phyloP scores from a whole-genome alignment of 257 asterid species.

The Lycium barbarum region DNA sequence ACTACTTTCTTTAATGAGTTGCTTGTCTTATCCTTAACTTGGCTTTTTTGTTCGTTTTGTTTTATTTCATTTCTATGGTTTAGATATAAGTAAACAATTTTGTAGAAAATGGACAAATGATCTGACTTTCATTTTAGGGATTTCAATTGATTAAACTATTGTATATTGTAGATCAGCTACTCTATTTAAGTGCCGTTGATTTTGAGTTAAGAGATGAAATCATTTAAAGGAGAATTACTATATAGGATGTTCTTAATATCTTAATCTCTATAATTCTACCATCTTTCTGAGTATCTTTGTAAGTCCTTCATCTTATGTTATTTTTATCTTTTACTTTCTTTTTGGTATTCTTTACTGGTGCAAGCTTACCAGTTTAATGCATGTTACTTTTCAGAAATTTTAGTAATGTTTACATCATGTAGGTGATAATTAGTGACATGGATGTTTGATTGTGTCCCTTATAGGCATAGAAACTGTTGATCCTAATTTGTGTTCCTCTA shows the following conservation, averaged over 20 bases:
- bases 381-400: neutral
- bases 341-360: neutral
- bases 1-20: neutral
- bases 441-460: constrained; percentile 3
- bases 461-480: neutral
- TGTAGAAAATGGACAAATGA: neutral
- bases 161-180: neutral
- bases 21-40: neutral
- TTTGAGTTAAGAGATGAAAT: neutral
- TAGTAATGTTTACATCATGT: neutral
- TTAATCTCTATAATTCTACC: too few relatives aligned
- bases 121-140: too few relatives aligned
- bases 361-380: neutral
- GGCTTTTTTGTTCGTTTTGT: neutral
- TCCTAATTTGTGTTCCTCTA: neutral
- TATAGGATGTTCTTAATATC: neutral
- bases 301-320: neutral
- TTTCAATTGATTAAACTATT: neutral
- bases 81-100: neutral
- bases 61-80: neutral
- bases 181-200: neutral
- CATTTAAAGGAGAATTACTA: neutral
- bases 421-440: neutral
- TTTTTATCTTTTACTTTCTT: neutral
- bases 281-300: neutral